phyloP scores from a whole-genome alignment of 169 alveolate genomes.

The Cyclospora cayetanensis region DNA sequence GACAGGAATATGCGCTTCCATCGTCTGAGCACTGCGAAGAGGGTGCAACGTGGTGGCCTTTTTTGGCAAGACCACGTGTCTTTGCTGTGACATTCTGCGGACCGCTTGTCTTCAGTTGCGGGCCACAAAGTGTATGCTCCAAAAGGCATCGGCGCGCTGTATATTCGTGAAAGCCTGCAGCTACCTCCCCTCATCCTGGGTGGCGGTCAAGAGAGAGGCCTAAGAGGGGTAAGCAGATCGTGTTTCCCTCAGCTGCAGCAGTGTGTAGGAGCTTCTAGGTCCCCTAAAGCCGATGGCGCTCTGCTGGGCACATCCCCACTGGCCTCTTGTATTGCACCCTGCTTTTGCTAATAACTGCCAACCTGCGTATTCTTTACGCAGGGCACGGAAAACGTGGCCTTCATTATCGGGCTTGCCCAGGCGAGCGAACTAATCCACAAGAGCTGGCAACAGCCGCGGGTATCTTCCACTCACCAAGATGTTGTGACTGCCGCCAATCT shows the following conservation, averaged over 20 bases:
- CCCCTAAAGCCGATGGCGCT: too few relatives aligned
- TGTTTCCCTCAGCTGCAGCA: background rate
- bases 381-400: conserved; percentile 73
- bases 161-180: background rate
- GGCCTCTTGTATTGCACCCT: background rate
- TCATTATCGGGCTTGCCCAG: conserved; percentile 39
- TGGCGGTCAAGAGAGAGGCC: conserved; percentile 63
- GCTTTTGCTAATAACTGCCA: background rate
- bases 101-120: conserved; percentile 60
- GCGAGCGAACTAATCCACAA: conserved; percentile 42
- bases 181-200: conserved; percentile 61
- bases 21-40: too few relatives aligned
- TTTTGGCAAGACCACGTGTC: too few relatives aligned
- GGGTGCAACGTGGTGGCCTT: too few relatives aligned
- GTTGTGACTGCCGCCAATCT: too few relatives aligned
- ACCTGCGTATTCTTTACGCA: too few relatives aligned
- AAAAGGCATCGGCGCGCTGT: conserved; percentile 70
- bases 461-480: background rate
- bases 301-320: background rate
- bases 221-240: conserved; percentile 49
- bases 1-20: too few relatives aligned
- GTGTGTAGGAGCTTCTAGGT: background rate
- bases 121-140: conserved; percentile 72
- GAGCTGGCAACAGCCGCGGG: conserved; percentile 1
- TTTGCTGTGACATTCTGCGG: too few relatives aligned